phyloP scores from a whole-genome alignment of 495 filamentous ascomycete species.

The Amniculicola lignicola region DNA sequence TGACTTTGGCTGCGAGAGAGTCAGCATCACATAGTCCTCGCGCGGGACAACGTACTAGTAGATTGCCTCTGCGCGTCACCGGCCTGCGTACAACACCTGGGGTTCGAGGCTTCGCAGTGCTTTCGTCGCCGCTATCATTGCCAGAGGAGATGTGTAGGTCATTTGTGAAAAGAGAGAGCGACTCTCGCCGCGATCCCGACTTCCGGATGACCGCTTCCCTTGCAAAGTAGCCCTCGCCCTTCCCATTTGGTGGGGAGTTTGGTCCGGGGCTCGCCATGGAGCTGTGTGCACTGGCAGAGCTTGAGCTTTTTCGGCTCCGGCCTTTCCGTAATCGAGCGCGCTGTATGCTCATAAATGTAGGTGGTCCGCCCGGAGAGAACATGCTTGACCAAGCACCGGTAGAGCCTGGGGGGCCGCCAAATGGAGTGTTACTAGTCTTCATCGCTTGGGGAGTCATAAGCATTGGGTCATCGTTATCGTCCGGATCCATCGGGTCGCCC shows the following conservation, averaged over 20 bases:
- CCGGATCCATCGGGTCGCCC: constrained; percentile 72
- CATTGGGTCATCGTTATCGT: constrained; percentile 75
- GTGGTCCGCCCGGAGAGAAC: constrained; percentile 59
- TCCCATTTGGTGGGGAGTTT: constrained; percentile 61
- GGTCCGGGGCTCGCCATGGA: constrained; percentile 65
- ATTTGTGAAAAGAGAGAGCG: constrained; percentile 79
- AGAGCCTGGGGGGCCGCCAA: constrained; percentile 29
- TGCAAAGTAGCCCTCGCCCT: constrained; percentile 42
- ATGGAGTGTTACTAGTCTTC: constrained; percentile 49
- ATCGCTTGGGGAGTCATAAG: constrained; percentile 65
- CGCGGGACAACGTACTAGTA: constrained; percentile 61
- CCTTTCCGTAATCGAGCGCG: constrained; percentile 56
- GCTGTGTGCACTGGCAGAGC: constrained; percentile 66
- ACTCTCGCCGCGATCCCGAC: constrained; percentile 67
- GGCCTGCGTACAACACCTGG: constrained; percentile 61
- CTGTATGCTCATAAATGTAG: constrained; percentile 53
- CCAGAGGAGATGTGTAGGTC: constrained; percentile 82
- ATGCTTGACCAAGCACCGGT: constrained; percentile 46
- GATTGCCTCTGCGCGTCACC: constrained; percentile 82
- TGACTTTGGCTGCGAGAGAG: constrained; percentile 73
- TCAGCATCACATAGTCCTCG: constrained; percentile 3
- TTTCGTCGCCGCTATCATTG: constrained; percentile 71
- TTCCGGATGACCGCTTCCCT: constrained; percentile 44
- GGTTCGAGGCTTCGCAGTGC: constrained; percentile 44
- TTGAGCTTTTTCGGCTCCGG: constrained; percentile 63